phyloP scores from a whole-genome alignment of 345 rosid genomes.

The Sonneratia caseolaris region DNA sequence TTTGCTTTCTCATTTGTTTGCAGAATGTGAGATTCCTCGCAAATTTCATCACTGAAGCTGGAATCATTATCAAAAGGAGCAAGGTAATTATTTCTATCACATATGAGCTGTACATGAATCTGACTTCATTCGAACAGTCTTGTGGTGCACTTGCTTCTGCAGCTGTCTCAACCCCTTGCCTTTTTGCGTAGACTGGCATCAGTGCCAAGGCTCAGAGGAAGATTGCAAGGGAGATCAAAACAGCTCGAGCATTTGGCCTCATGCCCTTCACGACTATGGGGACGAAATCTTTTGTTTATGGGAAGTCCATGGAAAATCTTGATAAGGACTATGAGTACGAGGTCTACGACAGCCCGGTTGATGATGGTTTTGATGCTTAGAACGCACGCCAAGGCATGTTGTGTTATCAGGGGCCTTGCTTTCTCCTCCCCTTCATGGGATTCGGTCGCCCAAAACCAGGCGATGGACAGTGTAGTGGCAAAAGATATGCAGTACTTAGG shows the following conservation, averaged over 20 bases:
- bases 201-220: slow-evolving; percentile 94
- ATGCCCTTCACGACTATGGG: slow-evolving; percentile 98
- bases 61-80: slow-evolving; percentile 72
- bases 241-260: slow-evolving; percentile 83
- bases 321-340: slow-evolving; percentile 48
- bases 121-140: neutral
- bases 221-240: slow-evolving; percentile 90
- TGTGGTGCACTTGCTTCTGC: neutral
- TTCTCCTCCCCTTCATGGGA: neutral
- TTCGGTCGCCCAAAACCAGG: neutral
- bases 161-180: neutral
- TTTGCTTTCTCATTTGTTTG: slow-evolving; percentile 5
- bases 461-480: neutral
- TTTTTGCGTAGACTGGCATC: slow-evolving; percentile 52
- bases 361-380: neutral
- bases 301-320: slow-evolving; percentile 52
- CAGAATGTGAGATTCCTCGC: slow-evolving; percentile 87
- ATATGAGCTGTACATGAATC: neutral
- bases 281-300: slow-evolving; percentile 55
- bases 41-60: slow-evolving; percentile 77
- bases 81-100: slow-evolving; percentile 31
- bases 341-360: slow-evolving; percentile 11
- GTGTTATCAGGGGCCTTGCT: neutral
- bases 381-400: neutral
- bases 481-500: neutral